Conservation (phyloP, 2,329 filamentous ascomycete species). For the Aspergillus terreus region DNA sequence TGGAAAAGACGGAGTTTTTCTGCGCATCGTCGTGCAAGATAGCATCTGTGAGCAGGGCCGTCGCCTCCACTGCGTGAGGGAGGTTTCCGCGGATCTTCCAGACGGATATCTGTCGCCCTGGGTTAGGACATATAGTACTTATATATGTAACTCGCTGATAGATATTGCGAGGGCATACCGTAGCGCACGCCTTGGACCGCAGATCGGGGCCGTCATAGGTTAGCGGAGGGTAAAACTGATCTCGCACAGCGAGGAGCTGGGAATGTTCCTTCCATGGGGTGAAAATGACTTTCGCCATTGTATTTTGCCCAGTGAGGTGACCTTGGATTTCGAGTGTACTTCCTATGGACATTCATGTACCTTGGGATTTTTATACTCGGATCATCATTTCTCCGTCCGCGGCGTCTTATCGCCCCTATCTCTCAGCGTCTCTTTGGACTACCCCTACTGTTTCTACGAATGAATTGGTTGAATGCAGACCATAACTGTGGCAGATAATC, state of each 20-base stretch:
- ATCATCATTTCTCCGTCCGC: slow-evolving; percentile 15
- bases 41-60: slow-evolving; percentile 44
- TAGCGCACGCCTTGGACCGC: slow-evolving; percentile 37
- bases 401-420: not conserved
- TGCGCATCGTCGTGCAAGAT: slow-evolving; percentile 41
- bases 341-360: not conserved
- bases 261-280: slow-evolving; percentile 40
- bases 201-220: slow-evolving; percentile 32
- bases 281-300: slow-evolving; percentile 40
- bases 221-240: slow-evolving; percentile 37
- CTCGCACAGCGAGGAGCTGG: slow-evolving; percentile 35
- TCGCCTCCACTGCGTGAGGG: slow-evolving; percentile 45
- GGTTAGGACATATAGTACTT: not conserved
- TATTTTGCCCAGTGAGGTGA: not conserved
- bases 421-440: too few relatives aligned
- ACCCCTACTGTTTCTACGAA: too few relatives aligned
- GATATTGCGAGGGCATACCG: slow-evolving; percentile 25
- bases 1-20: slow-evolving; percentile 42
- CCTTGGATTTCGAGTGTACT: not conserved
- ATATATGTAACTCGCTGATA: not conserved
- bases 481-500: not conserved
- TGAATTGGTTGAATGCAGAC: too few relatives aligned
- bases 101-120: slow-evolving; percentile 32
- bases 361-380: slow-evolving; percentile 19
- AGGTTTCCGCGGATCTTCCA: slow-evolving; percentile 45